Percentiles rank a stretch among this genome's conserved stretches.
Evolutionary conservation across 495 filamentous ascomycete species (phyloP).

Genomic region (Halenospora varia): DNA sequence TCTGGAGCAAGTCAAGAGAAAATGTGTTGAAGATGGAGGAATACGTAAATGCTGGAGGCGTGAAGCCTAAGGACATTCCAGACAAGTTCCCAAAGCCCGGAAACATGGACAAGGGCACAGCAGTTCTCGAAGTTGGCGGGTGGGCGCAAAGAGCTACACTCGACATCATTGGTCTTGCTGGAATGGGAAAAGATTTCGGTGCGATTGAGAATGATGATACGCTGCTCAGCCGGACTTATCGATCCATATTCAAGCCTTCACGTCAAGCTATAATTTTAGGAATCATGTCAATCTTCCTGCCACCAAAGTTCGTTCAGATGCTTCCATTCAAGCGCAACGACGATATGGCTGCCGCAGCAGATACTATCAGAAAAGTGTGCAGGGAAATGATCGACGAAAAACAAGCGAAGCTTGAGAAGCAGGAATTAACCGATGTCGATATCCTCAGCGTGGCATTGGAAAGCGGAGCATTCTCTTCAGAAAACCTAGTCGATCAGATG

Average conservation of each 20-base stretch:
- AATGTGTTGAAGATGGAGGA: constrained; percentile 42
- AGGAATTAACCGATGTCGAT: constrained; percentile 56
- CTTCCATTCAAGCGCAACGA: constrained; percentile 67
- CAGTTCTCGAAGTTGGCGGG: constrained; percentile 59
- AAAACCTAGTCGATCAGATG: constrained; percentile 81
- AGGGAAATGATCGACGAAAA: constrained; percentile 65
- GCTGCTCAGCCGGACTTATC: constrained; percentile 64
- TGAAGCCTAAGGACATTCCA: constrained; percentile 34
- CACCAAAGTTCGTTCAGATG: constrained; percentile 40
- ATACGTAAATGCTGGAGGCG: constrained; percentile 11
- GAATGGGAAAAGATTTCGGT: constrained; percentile 76
- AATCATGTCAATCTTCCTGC: constrained; percentile 43
- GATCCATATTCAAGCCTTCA: constrained; percentile 47
- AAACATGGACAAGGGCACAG: constrained; percentile 33
- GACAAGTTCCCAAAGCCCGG: constrained; percentile 29
- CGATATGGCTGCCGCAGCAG: constrained; percentile 48
- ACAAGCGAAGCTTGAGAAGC: constrained; percentile 53
- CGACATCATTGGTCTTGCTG: constrained; percentile 82
- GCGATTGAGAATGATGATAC: constrained; percentile 62
- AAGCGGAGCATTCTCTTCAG: constrained; percentile 71
- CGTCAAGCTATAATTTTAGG: constrained; percentile 37
- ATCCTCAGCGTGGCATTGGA: constrained; percentile 81
- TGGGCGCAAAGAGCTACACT: constrained; percentile 75
- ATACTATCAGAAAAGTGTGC: constrained; percentile 58
- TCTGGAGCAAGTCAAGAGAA: constrained; percentile 67